A percentile compares a stretch with the other conserved stretches of the same genome.
Conservation (phyloP, 371 early-diverging fungal genomes). For the Mucor mucedo region DNA sequence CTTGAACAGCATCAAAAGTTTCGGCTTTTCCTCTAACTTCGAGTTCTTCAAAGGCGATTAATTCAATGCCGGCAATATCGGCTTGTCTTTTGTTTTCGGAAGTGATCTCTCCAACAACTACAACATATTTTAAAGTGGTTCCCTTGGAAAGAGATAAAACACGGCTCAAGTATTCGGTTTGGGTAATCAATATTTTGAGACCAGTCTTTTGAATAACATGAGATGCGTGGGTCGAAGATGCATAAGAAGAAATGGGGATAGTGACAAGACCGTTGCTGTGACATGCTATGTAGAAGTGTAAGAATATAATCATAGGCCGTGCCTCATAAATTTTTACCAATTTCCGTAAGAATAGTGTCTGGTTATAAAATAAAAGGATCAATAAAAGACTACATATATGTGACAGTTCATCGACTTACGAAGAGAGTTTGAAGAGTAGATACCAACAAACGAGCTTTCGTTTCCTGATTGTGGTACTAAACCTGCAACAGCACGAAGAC, state of each 20-base stretch:
- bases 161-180: conserved; percentile 22
- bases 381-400: background rate
- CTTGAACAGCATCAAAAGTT: conserved; percentile 31
- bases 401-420: conserved; percentile 33
- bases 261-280: conserved; percentile 46
- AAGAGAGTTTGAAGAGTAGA: conserved; percentile 51
- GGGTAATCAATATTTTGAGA: conserved; percentile 39
- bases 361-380: background rate
- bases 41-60: conserved; percentile 39
- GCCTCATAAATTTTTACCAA: conserved; percentile 29
- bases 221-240: conserved; percentile 35
- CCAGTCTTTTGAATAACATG: conserved; percentile 34
- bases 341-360: conserved; percentile 44
- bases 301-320: background rate
- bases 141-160: conserved; percentile 27
- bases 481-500: conserved; percentile 34
- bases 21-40: conserved; percentile 32
- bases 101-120: conserved; percentile 31
- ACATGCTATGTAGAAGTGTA: conserved; percentile 31
- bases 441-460: conserved; percentile 55
- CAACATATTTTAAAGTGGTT: conserved; percentile 31
- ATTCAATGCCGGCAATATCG: conserved; percentile 27
- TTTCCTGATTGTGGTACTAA: conserved; percentile 51
- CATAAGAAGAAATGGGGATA: conserved; percentile 45
- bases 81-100: conserved; percentile 21